Percentiles rank a stretch among this genome's conserved stretches.
Conservation (phyloP, 2,329 filamentous ascomycete genomes). For the Colletotrichum theobromicola region DNA sequence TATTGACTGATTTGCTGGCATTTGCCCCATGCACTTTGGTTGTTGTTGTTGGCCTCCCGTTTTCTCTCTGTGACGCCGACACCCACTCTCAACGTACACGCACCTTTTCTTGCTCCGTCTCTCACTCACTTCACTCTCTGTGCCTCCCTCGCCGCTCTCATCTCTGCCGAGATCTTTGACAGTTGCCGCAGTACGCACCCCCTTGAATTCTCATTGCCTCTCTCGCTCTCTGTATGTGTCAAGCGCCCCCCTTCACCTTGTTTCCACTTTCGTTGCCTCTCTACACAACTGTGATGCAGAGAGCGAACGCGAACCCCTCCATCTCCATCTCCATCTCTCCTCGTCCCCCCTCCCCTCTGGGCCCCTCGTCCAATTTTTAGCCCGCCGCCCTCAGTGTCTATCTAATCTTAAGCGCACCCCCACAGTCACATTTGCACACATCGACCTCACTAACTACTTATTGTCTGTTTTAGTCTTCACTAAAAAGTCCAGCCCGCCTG, state of each 20-base stretch:
- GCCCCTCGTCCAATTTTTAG: not conserved
- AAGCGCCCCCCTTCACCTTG: not conserved
- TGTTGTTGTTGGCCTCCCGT: not conserved
- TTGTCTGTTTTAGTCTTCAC: slow-evolving; percentile 15
- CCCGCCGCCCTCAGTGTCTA: not conserved
- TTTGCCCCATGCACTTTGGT: not conserved
- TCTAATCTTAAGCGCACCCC: slow-evolving; percentile 17
- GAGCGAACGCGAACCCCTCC: slow-evolving; percentile 13
- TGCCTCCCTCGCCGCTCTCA: not conserved
- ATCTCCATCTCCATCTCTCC: not conserved
- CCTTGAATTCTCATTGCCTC: not conserved
- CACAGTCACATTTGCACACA: slow-evolving; percentile 15
- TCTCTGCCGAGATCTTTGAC: not conserved
- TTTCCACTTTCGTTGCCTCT: not conserved
- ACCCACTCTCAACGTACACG: not conserved
- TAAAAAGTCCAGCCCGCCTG: slow-evolving; percentile 14
- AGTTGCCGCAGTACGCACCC: not conserved
- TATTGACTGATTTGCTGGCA: not conserved
- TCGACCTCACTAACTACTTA: slow-evolving; percentile 15
- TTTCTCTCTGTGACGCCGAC: not conserved
- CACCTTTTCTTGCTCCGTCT: not conserved
- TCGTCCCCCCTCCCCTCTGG: not conserved
- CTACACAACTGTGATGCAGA: not conserved
- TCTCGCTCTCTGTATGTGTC: not conserved
- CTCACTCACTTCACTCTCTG: not conserved